phyloP scores from a whole-genome alignment of 805 yeast species.

The Wickerhamiella spandovensis region DNA sequence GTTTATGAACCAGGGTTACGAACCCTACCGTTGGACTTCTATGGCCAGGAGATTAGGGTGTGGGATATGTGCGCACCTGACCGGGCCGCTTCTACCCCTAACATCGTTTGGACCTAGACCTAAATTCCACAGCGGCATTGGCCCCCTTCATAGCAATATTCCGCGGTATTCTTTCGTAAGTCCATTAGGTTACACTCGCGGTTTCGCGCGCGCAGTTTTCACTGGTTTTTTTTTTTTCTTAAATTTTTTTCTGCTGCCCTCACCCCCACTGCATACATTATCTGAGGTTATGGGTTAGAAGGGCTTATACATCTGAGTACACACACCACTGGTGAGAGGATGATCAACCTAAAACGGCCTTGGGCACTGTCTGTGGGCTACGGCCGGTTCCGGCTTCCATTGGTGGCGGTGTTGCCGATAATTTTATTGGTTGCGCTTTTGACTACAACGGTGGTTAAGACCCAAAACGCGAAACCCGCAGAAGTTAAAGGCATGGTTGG shows the following conservation, averaged over 20 bases:
- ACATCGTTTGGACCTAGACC: too few relatives aligned
- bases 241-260: background rate
- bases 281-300: background rate
- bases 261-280: background rate
- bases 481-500: background rate
- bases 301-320: background rate
- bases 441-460: background rate
- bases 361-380: background rate
- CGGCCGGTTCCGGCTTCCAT: background rate
- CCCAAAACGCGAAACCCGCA: background rate
- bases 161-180: too few relatives aligned
- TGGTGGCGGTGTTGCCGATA: background rate
- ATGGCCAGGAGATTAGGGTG: too few relatives aligned
- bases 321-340: background rate
- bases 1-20: background rate
- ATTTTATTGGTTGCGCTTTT: background rate
- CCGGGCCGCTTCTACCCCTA: too few relatives aligned
- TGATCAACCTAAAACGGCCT: background rate
- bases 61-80: too few relatives aligned
- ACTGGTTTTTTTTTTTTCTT: background rate
- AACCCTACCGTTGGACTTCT: background rate
- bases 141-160: too few relatives aligned
- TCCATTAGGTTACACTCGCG: too few relatives aligned
- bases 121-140: too few relatives aligned
- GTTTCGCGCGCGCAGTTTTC: too few relatives aligned